phyloP scores from a whole-genome alignment of 176 grass and related monocot genomes.

The Coix lacrymajobi region DNA sequence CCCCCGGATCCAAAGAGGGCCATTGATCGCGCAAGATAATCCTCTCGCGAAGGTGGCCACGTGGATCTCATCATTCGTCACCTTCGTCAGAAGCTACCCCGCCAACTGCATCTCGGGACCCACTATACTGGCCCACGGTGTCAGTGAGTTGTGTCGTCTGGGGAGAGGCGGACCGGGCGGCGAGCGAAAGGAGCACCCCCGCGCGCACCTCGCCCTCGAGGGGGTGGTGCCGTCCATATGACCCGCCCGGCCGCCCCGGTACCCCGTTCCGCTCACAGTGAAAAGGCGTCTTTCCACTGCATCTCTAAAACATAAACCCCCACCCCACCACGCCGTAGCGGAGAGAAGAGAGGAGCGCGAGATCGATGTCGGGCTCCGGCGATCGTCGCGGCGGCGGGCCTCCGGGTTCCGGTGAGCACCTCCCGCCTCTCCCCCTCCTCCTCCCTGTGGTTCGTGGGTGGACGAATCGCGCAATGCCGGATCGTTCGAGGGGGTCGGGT shows the following conservation, averaged over 20 bases:
- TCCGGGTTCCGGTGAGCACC: conserved; percentile 20
- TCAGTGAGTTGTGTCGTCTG: not conserved
- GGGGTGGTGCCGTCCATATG: not conserved
- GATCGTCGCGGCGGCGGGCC: conserved; percentile 17
- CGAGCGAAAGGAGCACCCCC: not conserved
- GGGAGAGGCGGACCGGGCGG: not conserved
- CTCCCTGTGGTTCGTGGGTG: not conserved
- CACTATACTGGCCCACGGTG: accelerated
- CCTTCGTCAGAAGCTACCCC: not conserved
- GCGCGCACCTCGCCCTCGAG: not conserved
- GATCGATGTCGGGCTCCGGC: conserved; percentile 17
- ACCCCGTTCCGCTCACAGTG: not conserved
- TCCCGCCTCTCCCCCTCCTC: not conserved
- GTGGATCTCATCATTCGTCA: not conserved
- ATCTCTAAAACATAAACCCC: not conserved
- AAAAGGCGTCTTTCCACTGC: not conserved
- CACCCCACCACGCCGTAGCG: not conserved
- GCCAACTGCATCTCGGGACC: accelerated
- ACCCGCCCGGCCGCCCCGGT: not conserved
- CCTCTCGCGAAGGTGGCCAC: not conserved
- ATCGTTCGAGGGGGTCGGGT: not conserved
- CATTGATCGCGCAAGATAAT: not conserved
- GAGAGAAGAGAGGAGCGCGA: not conserved
- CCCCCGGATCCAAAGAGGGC: no score
- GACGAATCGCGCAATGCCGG: conserved; percentile 17